Evolutionary conservation across 2,329 filamentous ascomycete species (phyloP).

Genomic region (Arthrobotrys megalospora): DNA sequence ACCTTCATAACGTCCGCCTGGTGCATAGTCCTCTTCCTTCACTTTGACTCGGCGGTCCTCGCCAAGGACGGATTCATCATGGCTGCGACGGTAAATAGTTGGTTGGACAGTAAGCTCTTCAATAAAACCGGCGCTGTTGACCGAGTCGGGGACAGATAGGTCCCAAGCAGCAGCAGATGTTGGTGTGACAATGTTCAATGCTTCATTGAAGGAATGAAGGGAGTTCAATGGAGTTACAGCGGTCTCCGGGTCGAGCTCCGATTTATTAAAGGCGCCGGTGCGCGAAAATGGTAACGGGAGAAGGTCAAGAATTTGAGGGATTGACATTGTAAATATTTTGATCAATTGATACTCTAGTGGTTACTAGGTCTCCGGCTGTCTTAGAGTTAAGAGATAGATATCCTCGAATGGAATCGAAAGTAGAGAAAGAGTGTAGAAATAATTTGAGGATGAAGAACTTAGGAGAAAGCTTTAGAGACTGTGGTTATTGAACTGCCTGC

Average conservation of each 20-base stretch:
- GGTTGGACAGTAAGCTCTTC: not conserved
- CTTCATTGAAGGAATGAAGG: slow-evolving; percentile 9
- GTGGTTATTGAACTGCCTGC: no score
- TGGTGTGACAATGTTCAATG: slow-evolving; percentile 9
- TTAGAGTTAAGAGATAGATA: no score
- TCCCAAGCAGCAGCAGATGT: slow-evolving; percentile 11
- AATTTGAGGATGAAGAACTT: no score
- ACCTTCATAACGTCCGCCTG: slow-evolving; percentile 4
- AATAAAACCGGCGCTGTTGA: not conserved
- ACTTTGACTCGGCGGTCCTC: not conserved
- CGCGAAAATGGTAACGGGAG: not conserved
- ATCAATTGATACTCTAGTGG: no score
- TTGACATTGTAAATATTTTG: not conserved
- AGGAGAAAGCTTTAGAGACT: no score
- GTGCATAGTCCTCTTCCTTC: not conserved
- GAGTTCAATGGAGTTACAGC: slow-evolving; percentile 2
- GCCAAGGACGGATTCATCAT: not conserved
- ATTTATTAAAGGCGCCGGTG: not conserved
- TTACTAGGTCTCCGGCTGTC: no score
- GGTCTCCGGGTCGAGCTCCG: not conserved
- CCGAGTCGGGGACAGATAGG: not conserved
- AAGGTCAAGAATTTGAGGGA: slow-evolving; percentile 7
- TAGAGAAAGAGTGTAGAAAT: no score
- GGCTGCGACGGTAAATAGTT: slow-evolving; percentile 1
- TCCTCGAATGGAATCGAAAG: not conserved